Evolutionary conservation across 2,329 filamentous ascomycete genomes (phyloP), one percentile per base, ranked within the genome.

Genomic region (Knoxdaviesia capensis): DNA sequence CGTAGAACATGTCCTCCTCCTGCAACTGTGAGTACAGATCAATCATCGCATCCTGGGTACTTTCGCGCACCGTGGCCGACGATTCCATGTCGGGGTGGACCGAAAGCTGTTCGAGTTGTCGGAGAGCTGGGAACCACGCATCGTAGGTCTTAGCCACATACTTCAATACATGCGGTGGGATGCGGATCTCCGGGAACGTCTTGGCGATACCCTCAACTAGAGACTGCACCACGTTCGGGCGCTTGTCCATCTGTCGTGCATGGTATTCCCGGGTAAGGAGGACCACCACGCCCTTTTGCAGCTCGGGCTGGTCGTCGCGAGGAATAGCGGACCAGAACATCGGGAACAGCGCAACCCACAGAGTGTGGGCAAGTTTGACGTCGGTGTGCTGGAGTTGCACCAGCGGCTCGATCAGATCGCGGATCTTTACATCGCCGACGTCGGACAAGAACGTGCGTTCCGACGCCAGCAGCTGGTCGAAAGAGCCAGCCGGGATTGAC

Each of bases 1-100:
- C 90, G 49, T 98, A 96, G 58, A 96, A 99, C 39, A 98, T 67
- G 55, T 99, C 90, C 41, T 96, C 87, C 56, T 99, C 92, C 53
- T 93, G 83, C 9, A 99, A 64, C 1, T 78, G 77, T 5, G 86
- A 77, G 54, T 98, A 98, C 3, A 96, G 68, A 53, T 96, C 88
- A 6, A 94, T 77, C n/a, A 99, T 64, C 0, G 90, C 90, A 59
- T 99, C 90, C 5, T 96, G 70, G 49, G 92, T 96, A 60, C 88
- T 96, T 57, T 98, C 92, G 32, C 86, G 73, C 20, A 94, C 80
- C 38, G 74, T 76, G 1, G 82, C 65, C 20, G 20, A 20, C 1
- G 87, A 93, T 51, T 96, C 87, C 36, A 86, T 74, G 42, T 86
- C 72, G 0, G 90, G 87, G 41, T 77, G 77, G 53, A 94, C 79